Conservation (phyloP, 2,329 filamentous ascomycete species). For the Colletotrichum cordylinicola region DNA sequence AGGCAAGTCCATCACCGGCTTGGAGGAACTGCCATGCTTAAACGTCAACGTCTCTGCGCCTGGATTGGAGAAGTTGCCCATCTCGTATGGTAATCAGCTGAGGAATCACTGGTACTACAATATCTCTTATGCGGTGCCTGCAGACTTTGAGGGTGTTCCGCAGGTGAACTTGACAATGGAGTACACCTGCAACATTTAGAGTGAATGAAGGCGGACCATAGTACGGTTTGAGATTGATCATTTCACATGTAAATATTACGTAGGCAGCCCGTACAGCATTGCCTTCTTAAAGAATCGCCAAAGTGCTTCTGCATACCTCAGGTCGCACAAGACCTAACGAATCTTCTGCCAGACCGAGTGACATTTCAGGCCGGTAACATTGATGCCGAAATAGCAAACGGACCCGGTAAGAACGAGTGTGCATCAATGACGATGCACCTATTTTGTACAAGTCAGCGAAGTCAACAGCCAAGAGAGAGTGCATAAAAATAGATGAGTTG, state of each 20-base stretch:
- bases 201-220: background rate
- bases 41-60: conserved; percentile 40
- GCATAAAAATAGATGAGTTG: background rate
- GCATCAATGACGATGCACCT: no score
- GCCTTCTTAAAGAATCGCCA: fast-evolving
- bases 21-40: conserved; percentile 44
- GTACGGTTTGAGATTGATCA: fast-evolving
- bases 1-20: conserved; percentile 33
- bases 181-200: conserved; percentile 28
- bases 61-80: conserved; percentile 39
- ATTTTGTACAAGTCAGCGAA: background rate
- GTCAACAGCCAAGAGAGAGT: fast-evolving
- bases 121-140: conserved; percentile 49
- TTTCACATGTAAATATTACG: fast-evolving
- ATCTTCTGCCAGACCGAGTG: background rate
- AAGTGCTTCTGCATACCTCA: background rate
- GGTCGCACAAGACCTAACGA: background rate
- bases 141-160: conserved; percentile 41
- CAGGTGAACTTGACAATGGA: conserved; percentile 37
- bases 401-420: no score
- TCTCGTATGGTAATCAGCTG: conserved; percentile 40
- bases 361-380: no score
- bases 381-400: no score
- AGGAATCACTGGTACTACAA: conserved; percentile 50
- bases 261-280: background rate